Percentiles rank a stretch among this genome's conserved stretches.
These are phyloP conservation scores for Penicillium sumatraense DNA, from an alignment of 2,329 filamentous ascomycete species.

Conservation along the genomic window DNA sequence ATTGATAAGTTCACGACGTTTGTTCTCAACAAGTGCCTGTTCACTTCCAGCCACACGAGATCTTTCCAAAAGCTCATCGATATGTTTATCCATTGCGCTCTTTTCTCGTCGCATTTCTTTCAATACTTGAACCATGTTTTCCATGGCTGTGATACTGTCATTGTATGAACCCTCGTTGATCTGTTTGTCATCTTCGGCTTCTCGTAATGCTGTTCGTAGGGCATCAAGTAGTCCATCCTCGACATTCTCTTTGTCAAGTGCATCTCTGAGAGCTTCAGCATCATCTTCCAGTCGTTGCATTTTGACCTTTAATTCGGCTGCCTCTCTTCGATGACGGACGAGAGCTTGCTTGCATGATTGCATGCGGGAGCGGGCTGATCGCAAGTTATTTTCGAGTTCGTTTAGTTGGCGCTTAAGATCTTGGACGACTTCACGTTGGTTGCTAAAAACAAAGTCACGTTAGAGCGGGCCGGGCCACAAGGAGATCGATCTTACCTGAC, in stretches of 20 bases:
- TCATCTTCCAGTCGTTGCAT: constrained; percentile 65
- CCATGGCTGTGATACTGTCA: constrained; percentile 54
- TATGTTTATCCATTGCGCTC: constrained; percentile 36
- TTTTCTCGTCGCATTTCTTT: constrained; percentile 42
- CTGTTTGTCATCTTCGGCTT: constrained; percentile 56
- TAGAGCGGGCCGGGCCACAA: background rate
- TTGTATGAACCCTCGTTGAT: constrained; percentile 50
- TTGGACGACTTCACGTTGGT: constrained; percentile 54
- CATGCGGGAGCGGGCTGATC: constrained; percentile 53
- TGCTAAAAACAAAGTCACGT: constrained; percentile 26
- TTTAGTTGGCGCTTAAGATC: constrained; percentile 61
- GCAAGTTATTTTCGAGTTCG: constrained; percentile 56
- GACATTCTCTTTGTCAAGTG: constrained; percentile 60
- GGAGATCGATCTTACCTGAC: constrained; percentile 54
- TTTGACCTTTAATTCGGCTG: constrained; percentile 57
- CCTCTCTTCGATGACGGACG: constrained; percentile 53
- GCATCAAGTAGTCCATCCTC: constrained; percentile 68
- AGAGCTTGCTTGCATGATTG: constrained; percentile 57
- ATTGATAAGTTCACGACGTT: constrained; percentile 59
- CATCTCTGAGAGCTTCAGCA: constrained; percentile 70
- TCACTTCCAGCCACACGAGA: constrained; percentile 63
- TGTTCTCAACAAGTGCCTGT: constrained; percentile 52
- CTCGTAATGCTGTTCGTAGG: constrained; percentile 62
- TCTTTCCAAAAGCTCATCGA: constrained; percentile 44
- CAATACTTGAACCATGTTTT: constrained; percentile 46